Evolutionary conservation across 805 yeast genomes (phyloP).

Genomic region (Lipomyces chichibuensis): DNA sequence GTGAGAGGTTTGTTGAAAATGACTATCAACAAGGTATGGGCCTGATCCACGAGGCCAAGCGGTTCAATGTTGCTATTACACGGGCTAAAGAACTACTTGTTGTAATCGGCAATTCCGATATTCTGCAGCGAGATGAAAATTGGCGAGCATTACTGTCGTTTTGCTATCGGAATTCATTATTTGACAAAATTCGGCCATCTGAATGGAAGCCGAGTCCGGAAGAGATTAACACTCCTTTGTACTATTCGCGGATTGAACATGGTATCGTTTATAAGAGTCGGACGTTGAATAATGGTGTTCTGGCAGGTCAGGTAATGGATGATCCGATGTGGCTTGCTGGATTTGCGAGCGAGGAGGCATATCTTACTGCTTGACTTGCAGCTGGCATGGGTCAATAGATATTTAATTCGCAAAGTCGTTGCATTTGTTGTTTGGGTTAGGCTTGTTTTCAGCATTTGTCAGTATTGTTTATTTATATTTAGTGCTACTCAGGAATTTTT

Average conservation of each 20-base stretch:
- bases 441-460: not conserved
- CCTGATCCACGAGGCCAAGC: conserved; percentile 32
- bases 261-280: conserved; percentile 13
- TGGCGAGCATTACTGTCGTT: conserved; percentile 30
- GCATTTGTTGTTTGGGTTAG: not conserved
- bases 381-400: not conserved
- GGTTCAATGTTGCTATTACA: conserved; percentile 53
- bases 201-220: conserved; percentile 27
- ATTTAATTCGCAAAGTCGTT: not conserved
- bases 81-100: conserved; percentile 51
- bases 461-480: too few relatives aligned
- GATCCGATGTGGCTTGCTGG: conserved; percentile 36
- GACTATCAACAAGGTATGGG: conserved; percentile 30
- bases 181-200: conserved; percentile 9
- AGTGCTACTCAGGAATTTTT: too few relatives aligned
- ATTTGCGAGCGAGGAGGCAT: conserved; percentile 24
- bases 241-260: conserved; percentile 23
- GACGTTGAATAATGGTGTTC: not conserved
- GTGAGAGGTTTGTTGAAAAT: conserved; percentile 23
- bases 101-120: conserved; percentile 50
- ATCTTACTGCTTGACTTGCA: not conserved
- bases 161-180: conserved; percentile 27
- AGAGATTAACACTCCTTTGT: conserved; percentile 26
- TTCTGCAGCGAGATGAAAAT: conserved; percentile 29
- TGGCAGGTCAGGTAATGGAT: conserved; percentile 12